Base-by-base conservation (phyloP, 1,139 yeast genomes). In the Arxiozyma slooffiae region DNA sequence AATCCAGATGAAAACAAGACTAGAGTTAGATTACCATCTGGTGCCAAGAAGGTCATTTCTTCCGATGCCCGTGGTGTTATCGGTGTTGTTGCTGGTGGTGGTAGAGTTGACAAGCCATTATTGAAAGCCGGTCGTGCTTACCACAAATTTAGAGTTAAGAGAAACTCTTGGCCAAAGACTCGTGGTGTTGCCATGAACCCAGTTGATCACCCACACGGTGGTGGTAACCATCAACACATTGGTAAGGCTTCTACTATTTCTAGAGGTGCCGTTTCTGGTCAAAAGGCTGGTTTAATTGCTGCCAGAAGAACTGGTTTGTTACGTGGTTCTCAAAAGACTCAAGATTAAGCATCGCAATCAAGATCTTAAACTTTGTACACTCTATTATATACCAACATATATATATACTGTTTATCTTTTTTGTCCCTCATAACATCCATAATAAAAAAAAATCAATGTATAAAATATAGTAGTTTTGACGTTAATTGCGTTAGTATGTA, bases 211-310 rank as follows among this genome's bases (percentile, higher is more conserved):
- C 97, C 97, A 76, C 97, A 90, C 78, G 98, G 98, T 86, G 98
- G 98, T 90, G 98, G 98, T 92, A 92, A 92, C 97, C 98, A 92
- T 80, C 98, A 92, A 83, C 98, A 92, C 78, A 92, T 92, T 83
- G 97, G 98, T 90, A 92, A 92, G 85, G 98, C 98, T 74, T 92
- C 98, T 71, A 92, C 98, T 73, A 92, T 92, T 72, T 85, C 96
- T 68, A 89, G 98, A 86, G 96, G 96, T 77, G 97, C 98, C 70
- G 98, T 92, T 75, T 80, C 98, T 71, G 98, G 98, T 89, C 98
- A 92, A 82, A 92, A 92, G 95, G 96, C 95, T 76, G 98, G 98
- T 92, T 90, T 92, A 75, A 94, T 94, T 75, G 98, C 99, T 72
- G 98, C 99, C 76, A 90, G 99, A 88, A 89, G 98, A 86, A 94